Conservation (phyloP, 176 grass and related monocot genomes). For the Luzula sylvatica region DNA sequence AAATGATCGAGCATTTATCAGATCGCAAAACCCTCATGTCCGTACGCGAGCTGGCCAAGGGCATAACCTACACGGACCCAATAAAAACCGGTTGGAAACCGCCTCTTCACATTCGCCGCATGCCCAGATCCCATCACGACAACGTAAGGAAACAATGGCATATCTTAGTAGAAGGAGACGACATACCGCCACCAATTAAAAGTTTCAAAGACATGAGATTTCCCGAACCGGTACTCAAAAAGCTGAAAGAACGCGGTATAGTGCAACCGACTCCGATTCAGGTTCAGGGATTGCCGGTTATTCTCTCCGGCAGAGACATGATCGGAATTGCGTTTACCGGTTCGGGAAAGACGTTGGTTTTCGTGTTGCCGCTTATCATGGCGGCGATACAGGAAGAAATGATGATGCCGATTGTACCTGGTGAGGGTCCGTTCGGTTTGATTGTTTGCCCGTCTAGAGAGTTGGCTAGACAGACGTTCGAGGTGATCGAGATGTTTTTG, state of each 20-base stretch:
- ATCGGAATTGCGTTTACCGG: slow-evolving; percentile 91
- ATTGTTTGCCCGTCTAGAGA: slow-evolving; percentile 79
- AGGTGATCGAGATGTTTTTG: slow-evolving; percentile 68
- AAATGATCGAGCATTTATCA: slow-evolving; percentile 48
- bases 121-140: slow-evolving; percentile 36
- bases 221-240: slow-evolving; percentile 56
- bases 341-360: slow-evolving; percentile 74
- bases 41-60: slow-evolving; percentile 64
- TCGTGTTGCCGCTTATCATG: slow-evolving; percentile 81
- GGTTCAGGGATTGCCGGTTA: slow-evolving; percentile 66
- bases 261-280: slow-evolving; percentile 90
- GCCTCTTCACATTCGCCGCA: slow-evolving; percentile 38
- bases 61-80: slow-evolving; percentile 51
- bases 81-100: slow-evolving; percentile 56
- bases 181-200: slow-evolving; percentile 54
- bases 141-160: slow-evolving; percentile 59
- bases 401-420: slow-evolving; percentile 69
- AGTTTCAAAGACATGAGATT: slow-evolving; percentile 64
- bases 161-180: slow-evolving; percentile 77
- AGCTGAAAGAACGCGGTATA: slow-evolving; percentile 65
- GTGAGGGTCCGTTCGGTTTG: slow-evolving; percentile 80
- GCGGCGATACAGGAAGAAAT: slow-evolving; percentile 69
- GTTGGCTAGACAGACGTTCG: slow-evolving; percentile 82
- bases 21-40: slow-evolving; percentile 57
- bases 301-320: slow-evolving; percentile 81